Base-by-base conservation (phyloP, 352 stramenopile species). In the Globisporangium barbulae region DNA sequence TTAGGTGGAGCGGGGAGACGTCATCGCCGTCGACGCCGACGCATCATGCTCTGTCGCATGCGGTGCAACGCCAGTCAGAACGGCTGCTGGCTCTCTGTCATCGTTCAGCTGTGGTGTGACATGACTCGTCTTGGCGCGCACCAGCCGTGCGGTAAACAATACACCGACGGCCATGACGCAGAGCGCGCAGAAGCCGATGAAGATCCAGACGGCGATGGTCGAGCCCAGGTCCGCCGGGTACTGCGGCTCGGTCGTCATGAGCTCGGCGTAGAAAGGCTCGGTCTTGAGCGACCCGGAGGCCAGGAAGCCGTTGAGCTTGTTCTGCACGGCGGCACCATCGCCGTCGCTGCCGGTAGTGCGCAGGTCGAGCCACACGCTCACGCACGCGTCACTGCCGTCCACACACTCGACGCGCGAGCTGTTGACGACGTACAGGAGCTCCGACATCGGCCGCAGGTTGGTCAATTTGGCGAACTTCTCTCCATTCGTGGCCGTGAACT, bases 401-500 rank as follows among this genome's bases (percentile, higher is more conserved):
- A 74, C 57, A 13, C 79, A 86, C 7, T 55, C n/a, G 0, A 63
- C 61, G 1, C 17, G 65, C 1, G 78, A 78, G 44, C 61, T 79
- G 53, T 92, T 90, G 31, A 89, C 71, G 21, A 88, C 63, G 52
- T 88, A 88, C 54, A 89, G 61, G 2, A 75, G 69, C 22, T 83
- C 71, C 2, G 75, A 65, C 21, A 88, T 58, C 8, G 64, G 37
- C n/a, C 35, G 44, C 3, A 90, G 68, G 0, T 65, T 48, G 15
- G 42, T 57, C 7, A 89, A 60, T 41, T 75, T 78, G 10, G 67
- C 17, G 59, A 76, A 81, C 3, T 56, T 44, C 47, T 69, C 74
- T 0, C 81, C 83, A 39, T 74, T 76, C n/a, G 78, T 39, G 0
- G 63, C 66, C 5, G 50, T 74, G 21, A 92, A 72, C 31, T 62